phyloP scores from a whole-genome alignment of 495 filamentous ascomycete genomes.

The Daldinia childiae region DNA sequence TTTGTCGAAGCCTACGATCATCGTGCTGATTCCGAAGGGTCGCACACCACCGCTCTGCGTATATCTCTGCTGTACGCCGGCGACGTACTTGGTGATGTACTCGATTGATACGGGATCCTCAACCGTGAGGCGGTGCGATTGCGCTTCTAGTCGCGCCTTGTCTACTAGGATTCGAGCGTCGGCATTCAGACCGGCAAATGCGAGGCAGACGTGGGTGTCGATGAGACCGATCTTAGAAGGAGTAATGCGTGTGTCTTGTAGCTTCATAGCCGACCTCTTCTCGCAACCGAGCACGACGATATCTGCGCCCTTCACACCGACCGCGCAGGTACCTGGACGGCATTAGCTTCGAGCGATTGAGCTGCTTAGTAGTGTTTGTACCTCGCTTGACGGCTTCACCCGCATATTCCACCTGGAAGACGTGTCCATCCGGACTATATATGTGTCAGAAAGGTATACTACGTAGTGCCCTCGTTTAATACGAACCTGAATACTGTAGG shows the following conservation, averaged over 20 bases:
- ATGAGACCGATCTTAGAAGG: constrained; percentile 96
- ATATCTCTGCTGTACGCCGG: constrained; percentile 96
- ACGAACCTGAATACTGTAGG: constrained; percentile 74
- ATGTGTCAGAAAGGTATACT: constrained; percentile 47
- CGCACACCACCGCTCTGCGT: constrained; percentile 97
- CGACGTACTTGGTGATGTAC: constrained; percentile 99
- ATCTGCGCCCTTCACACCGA: constrained; percentile 93
- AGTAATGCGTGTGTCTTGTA: constrained; percentile 98
- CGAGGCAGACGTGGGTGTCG: constrained; percentile 94
- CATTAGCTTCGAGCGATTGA: constrained; percentile 4
- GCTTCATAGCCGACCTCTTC: constrained; percentile 98
- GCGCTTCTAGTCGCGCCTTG: constrained; percentile 95
- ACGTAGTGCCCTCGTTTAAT: constrained; percentile 40
- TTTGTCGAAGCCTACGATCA: constrained; percentile 96
- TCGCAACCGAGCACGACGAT: constrained; percentile 97
- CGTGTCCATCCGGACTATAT: constrained; percentile 93
- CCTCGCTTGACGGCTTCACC: constrained; percentile 98
- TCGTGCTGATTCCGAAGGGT: constrained; percentile 96
- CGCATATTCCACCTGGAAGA: constrained; percentile 99
- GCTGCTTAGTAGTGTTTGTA: constrained; percentile 48
- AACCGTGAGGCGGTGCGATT: constrained; percentile 97
- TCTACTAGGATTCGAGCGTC: constrained; percentile 97
- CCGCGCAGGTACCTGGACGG: constrained; percentile 87
- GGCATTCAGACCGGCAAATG: constrained; percentile 96
- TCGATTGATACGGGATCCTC: constrained; percentile 97